Percentiles rank a stretch among this genome's conserved stretches.
phyloP scores from a whole-genome alignment of 352 stramenopile species.

The Plasmopara muralis region DNA sequence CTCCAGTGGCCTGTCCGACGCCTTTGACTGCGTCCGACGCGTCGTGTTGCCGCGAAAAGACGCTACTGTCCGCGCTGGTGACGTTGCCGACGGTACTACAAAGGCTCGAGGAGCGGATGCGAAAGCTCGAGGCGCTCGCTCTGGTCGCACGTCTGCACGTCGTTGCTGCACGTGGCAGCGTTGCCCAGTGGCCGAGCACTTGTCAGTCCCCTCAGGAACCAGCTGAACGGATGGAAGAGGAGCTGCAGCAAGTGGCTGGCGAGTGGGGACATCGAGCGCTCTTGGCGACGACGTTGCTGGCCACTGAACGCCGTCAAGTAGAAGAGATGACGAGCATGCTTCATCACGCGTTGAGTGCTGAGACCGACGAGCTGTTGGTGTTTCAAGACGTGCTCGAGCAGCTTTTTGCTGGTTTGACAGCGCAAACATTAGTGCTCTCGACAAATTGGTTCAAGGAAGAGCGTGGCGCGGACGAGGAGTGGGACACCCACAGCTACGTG shows the following conservation, averaged over 20 bases:
- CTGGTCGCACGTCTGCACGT: slow-evolving; percentile 38
- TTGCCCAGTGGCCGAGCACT: slow-evolving; percentile 9
- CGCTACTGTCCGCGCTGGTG: slow-evolving; percentile 11
- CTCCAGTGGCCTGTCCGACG: slow-evolving; percentile 9
- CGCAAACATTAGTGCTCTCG: slow-evolving; percentile 33
- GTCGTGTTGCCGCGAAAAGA: slow-evolving; percentile 3
- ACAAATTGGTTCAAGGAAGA: slow-evolving; percentile 34
- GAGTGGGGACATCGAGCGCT: slow-evolving; percentile 26
- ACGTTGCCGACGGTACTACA: slow-evolving; percentile 4
- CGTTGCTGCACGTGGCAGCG: slow-evolving; percentile 20
- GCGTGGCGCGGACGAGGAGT: not conserved
- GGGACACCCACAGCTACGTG: slow-evolving; percentile 26
- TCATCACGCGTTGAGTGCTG: slow-evolving; percentile 26
- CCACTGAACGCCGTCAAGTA: slow-evolving; percentile 18
- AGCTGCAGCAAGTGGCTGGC: slow-evolving; percentile 25
- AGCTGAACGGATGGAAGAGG: slow-evolving; percentile 2
- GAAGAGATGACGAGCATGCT: slow-evolving; percentile 38
- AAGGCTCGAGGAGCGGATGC: slow-evolving; percentile 8
- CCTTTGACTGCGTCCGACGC: slow-evolving; percentile 1
- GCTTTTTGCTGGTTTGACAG: slow-evolving; percentile 32
- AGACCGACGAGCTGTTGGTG: slow-evolving; percentile 31
- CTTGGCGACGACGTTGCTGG: slow-evolving; percentile 9
- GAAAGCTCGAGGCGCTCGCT: slow-evolving; percentile 29
- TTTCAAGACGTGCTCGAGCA: slow-evolving; percentile 60
- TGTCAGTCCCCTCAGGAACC: slow-evolving; percentile 7